Base-by-base conservation (phyloP, 2,329 filamentous ascomycete genomes). In the Coniosporium uncinatum region DNA sequence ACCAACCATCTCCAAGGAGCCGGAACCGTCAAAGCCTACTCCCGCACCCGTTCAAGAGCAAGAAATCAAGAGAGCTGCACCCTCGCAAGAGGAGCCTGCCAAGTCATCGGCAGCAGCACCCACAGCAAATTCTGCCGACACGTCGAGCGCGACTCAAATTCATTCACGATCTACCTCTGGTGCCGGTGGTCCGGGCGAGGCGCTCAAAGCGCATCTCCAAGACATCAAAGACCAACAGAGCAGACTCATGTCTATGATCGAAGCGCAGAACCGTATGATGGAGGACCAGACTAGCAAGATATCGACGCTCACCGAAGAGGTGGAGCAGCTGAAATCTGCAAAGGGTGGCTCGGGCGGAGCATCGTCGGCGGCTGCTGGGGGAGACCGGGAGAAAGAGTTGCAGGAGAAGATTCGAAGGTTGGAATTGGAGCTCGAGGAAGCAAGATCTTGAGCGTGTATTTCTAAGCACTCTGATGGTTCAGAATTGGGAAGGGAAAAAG, bases 241-340 rank as follows among this genome's bases (percentile, higher is more conserved):
- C 21, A 42, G 42, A 4, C 36, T 42, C 18, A 17, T 44, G 20
- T 69, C 76, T 42, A 68, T 93, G 52, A 71, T 96, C 24, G 79
- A 87, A 59, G 75, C 78, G 48, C 89, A 95, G 66, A 87, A 78
- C 42, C 79, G 78, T 68, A 79, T 88, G 49, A 86, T 95, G 56
- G 79, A 72, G 46, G 72, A 78, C n/a, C 85, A 95, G 65, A 85
- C 78, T 38, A 76, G 85, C 56, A 83, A 89, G 61, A 88, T 94
- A 52, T 73, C 73, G 38, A 70, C 73, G 21, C 67, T 95, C 37
- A 78, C 85, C 3, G 64, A 70, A 22, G 87, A 94, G 62, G 82
- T 95, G 14, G 88, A 93, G 57, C 75, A 77, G 14, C 72, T 96
- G 52, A 95, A 94, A 76, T 79, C 79, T 63, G 34, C 14, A 11